Percentiles rank a stretch among this genome's conserved stretches.
Conservation (phyloP, 2,329 filamentous ascomycete species). For the Trichophyton mentagrophytes region DNA sequence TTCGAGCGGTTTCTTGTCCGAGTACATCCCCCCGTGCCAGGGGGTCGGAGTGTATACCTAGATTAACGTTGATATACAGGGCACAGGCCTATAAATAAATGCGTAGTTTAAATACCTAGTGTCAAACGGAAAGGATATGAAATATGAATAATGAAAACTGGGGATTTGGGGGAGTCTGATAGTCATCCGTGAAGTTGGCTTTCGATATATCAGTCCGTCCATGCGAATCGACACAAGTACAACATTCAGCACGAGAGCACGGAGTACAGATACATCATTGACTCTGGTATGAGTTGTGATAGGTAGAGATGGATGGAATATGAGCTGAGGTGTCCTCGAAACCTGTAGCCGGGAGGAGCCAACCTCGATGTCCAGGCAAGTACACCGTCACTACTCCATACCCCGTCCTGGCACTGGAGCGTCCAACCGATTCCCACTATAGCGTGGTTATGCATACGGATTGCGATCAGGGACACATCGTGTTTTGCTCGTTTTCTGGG, state of each 20-base stretch:
- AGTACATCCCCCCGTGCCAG: too few relatives aligned
- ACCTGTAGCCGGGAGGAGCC: not conserved
- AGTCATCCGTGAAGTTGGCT: not conserved
- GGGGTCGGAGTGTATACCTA: too few relatives aligned
- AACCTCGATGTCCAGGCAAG: not conserved
- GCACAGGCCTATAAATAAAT: too few relatives aligned
- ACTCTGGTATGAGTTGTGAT: not conserved
- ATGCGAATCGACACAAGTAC: not conserved
- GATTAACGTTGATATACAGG: too few relatives aligned
- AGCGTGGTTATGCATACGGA: not conserved
- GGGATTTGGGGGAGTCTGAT: too few relatives aligned
- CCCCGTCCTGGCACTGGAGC: not conserved
- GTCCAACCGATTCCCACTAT: too few relatives aligned
- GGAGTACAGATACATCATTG: too few relatives aligned
- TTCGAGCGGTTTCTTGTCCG: too few relatives aligned
- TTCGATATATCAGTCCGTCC: not conserved
- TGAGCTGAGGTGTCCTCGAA: not conserved
- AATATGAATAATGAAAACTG: too few relatives aligned
- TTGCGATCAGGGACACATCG: not conserved
- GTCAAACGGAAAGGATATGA: too few relatives aligned
- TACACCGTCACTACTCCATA: not conserved
- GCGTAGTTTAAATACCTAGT: too few relatives aligned
- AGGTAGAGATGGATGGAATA: not conserved
- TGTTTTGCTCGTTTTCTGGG: not conserved
- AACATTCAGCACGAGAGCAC: not conserved